phyloP scores from a whole-genome alignment of 192 early-diverging fungal genomes.

The Pilobolus umbonatus region DNA sequence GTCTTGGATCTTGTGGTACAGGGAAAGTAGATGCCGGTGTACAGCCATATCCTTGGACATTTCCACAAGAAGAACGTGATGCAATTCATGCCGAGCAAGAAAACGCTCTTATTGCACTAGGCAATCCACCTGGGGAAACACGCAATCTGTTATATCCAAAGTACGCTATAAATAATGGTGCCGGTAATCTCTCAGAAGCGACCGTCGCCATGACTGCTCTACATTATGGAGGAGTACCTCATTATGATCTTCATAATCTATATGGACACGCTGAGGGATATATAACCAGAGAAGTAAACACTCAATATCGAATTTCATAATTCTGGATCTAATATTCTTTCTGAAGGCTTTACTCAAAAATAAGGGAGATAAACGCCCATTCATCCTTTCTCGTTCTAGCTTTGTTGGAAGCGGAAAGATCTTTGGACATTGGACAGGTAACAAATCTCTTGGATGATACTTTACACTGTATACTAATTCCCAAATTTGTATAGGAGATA shows the following conservation, averaged over 20 bases:
- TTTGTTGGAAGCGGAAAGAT: conserved; percentile 57
- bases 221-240: conserved; percentile 20
- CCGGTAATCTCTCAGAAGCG: conserved; percentile 39
- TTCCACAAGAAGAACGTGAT: conserved; percentile 33
- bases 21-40: conserved; percentile 19
- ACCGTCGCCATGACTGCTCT: conserved; percentile 45
- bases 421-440: conserved; percentile 30
- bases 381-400: conserved; percentile 58
- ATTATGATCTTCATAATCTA: conserved; percentile 30
- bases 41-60: conserved; percentile 22
- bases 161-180: conserved; percentile 47
- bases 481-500: no score
- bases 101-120: not conserved
- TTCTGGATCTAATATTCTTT: not conserved
- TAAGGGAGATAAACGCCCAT: conserved; percentile 33
- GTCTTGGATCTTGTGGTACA: conserved; percentile 51
- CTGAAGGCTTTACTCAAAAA: conserved; percentile 9
- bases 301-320: not conserved
- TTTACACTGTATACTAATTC: no score
- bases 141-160: conserved; percentile 37
- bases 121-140: conserved; percentile 6
- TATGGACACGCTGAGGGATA: conserved; percentile 29
- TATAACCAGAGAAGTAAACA: conserved; percentile 21
- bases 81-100: conserved; percentile 23
- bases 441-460: no score